Base-by-base conservation (phyloP, 2,329 filamentous ascomycete species). In the Elsinoe fawcettii region DNA sequence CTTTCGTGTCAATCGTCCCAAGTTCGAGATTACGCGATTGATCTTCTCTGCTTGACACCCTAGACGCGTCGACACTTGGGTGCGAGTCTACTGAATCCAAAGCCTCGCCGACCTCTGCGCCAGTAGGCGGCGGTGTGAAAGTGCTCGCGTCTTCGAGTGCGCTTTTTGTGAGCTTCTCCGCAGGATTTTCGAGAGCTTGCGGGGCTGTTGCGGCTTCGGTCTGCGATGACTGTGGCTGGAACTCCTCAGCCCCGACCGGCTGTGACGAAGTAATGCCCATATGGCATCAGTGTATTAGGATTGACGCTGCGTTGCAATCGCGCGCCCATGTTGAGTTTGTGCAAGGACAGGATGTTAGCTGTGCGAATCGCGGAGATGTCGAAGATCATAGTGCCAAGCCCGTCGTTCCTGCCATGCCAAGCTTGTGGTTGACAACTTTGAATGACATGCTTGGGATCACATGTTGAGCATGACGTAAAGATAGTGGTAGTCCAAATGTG, bases 201-300 rank as follows among this genome's bases (percentile, higher is more conserved):
- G 46, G 46, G 25, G 46, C 46, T 14, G 46, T 32, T 30, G 46
- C 16, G 20, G 14, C 46, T 34, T 51, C 46, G 30, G 49, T 25
- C 5, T 8, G n/a, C 9, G 32, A 22, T 4, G 30, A 25, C 16
- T 53, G 49, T 27, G 11, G 23, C 16, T 55, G 53, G 5, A 36
- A 46, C 16, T 55, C 36, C 16, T 55, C 53, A 55, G 53, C 11
- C 16, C 27, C 53, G 25, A 20, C 53, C 18, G 44, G 22, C 37
- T 55, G 53, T 25, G 53, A 55, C 23, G 53, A 55, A 6, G 53
- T 36, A 16, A 44, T 55, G 53, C 53, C 53, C 53, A 55, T 55
- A 14, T 20, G 53, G 53, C 53, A 30, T 27, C 20, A 46, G 9
- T 20, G 5, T 2, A 14, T 18, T 12, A 8, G 18, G 36, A 43